Percentiles rank a stretch among this genome's conserved stretches.
Evolutionary conservation across 1,139 yeast species (phyloP).

Genomic region (Oligophagozyma castellii): DNA sequence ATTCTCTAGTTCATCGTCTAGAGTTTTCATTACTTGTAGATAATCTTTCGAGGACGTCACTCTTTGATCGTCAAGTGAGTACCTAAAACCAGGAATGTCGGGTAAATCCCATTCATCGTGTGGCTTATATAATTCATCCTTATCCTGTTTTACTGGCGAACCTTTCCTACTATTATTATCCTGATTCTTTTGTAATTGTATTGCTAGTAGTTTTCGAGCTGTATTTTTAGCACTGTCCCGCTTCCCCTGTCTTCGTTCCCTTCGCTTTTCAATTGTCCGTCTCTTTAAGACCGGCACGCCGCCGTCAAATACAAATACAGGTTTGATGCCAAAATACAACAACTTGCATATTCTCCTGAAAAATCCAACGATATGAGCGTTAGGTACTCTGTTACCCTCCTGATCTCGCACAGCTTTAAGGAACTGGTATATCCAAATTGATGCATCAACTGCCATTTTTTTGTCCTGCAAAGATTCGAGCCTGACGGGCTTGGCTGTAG

Average conservation of each 20-base stretch:
- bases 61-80: conserved; percentile 45
- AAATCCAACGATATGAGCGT: conserved; percentile 87
- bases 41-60: conserved; percentile 64
- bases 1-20: conserved; percentile 57
- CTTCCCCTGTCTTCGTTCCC: conserved; percentile 62
- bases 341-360: conserved; percentile 87
- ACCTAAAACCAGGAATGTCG: conserved; percentile 35
- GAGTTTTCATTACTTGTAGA: conserved; percentile 42
- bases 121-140: conserved; percentile 24
- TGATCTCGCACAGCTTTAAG: conserved; percentile 84
- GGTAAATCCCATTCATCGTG: conserved; percentile 86
- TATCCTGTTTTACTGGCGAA: conserved; percentile 4
- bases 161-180: conserved; percentile 2
- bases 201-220: conserved; percentile 69
- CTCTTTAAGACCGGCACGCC: conserved; percentile 83
- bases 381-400: conserved; percentile 65
- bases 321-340: conserved; percentile 75
- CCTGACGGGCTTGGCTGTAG: conserved; percentile 81
- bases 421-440: conserved; percentile 97
- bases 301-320: conserved; percentile 96
- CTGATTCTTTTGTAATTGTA: conserved; percentile 44
- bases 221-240: conserved; percentile 57
- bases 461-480: conserved; percentile 69
- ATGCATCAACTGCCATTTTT: conserved; percentile 88
- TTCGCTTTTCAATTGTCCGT: conserved; percentile 57